Base-by-base conservation (phyloP, 306 rosid genomes). In the Sindora glabra region DNA sequence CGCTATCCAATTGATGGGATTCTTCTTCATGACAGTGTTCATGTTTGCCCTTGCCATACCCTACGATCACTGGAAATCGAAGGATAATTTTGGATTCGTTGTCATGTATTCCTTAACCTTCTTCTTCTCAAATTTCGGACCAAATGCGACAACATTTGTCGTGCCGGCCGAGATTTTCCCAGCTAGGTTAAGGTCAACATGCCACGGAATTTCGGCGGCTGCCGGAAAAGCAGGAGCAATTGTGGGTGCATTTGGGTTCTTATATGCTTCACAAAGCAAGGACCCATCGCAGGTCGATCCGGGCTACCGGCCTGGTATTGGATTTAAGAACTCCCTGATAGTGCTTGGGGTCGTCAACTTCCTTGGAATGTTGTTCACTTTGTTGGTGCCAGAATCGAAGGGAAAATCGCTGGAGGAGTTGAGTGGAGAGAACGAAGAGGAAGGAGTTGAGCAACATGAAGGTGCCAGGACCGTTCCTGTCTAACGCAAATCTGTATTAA, bases 131-230 rank as follows among this genome's bases (percentile, higher is more conserved):
- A 90, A 90, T 29, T 90, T 90, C 0, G 97, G 97, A 10, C 97
- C 95, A 12, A 90, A 90, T 49, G 86, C 94, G 3, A 82, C 95
- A 0, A 90, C 96, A 0, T 90, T 90, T 2, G 80, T 90, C 0
- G 94, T 90, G n/a, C 95, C 97, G 0, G 95, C 97, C 0, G 97
- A 90, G 83, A 90, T 90, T 15, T 90, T 84, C 54, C 95, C 97
- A 0, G 97, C 97, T 0, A 81, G 95, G 70, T 64, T 90, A 6
- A 72, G 95, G 62, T 78, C 97, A 8, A 90, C 97, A 10, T 87
- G 97, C 46, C 97, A 90, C 39, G 97, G 97, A 2, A 87, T 90
- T 54, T 90, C 95, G 5, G 94, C 95, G 1, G 97, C 95, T 0
- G 53, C 89, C 4, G 97, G 97, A n/a, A 90, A 90, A 56, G 89